A percentile compares a stretch with the other conserved stretches of the same genome.
phyloP scores from a whole-genome alignment of 306 rosid species.

The Vigna unguiculata region DNA sequence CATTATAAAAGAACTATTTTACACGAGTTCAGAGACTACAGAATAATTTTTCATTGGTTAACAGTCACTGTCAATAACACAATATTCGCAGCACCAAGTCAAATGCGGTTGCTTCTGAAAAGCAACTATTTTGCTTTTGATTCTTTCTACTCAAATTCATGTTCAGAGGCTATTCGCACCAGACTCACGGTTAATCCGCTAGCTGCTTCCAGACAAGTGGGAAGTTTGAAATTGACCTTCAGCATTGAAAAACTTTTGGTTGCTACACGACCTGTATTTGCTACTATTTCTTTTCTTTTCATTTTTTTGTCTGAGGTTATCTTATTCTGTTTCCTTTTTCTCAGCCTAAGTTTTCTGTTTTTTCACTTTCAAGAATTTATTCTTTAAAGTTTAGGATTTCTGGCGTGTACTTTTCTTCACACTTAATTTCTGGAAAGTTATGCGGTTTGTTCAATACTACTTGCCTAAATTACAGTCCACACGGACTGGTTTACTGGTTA shows the following conservation, averaged over 20 bases:
- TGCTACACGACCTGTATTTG: constrained; percentile 7
- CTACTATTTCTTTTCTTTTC: not conserved
- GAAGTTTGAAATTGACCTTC: constrained; percentile 24
- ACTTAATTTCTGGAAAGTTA: constrained; percentile 23
- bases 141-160: not conserved
- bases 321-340: not conserved
- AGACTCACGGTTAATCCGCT: not conserved
- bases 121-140: not conserved
- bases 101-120: not conserved
- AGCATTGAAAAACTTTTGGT: constrained; percentile 15
- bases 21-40: not conserved
- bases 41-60: not conserved
- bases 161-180: not conserved
- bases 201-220: constrained; percentile 31
- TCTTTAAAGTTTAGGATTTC: not conserved
- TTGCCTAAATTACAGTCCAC: not conserved
- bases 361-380: not conserved
- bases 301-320: not conserved
- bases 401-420: not conserved
- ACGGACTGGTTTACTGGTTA: not conserved
- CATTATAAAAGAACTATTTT: not conserved
- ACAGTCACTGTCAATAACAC: not conserved
- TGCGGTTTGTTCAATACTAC: not conserved
- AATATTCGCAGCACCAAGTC: not conserved
- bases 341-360: not conserved